A percentile compares a stretch with the other conserved stretches of the same genome.
These are phyloP conservation scores for Bullera alba DNA, from an alignment of 768 basidiomycete species.

Conservation along the genomic window DNA sequence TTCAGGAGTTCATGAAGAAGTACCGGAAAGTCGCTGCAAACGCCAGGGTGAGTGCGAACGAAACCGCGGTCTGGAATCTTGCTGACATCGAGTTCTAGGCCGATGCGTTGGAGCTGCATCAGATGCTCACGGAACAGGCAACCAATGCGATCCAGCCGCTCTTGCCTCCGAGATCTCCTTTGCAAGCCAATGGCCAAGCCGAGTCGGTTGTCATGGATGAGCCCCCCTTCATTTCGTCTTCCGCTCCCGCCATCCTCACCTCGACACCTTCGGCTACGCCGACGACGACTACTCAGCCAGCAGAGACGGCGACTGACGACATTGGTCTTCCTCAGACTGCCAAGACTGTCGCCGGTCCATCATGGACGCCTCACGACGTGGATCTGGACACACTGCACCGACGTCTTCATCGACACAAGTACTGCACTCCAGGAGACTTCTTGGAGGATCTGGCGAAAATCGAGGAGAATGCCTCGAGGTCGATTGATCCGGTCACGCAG, in stretches of 20 bases:
- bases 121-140: constrained; percentile 11
- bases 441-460: constrained; percentile 55
- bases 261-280: no score
- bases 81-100: constrained; percentile 7
- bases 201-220: background rate
- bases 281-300: no score
- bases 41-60: constrained; percentile 56
- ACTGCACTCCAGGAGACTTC: constrained; percentile 82
- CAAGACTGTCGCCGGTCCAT: constrained; percentile 21
- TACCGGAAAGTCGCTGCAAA: constrained; percentile 82
- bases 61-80: background rate
- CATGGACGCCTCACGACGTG: constrained; percentile 58
- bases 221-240: background rate
- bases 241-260: constrained; percentile 1
- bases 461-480: constrained; percentile 55
- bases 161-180: no score
- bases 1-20: constrained; percentile 83
- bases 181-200: no score
- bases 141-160: background rate
- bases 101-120: constrained; percentile 6
- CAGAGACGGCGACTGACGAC: background rate
- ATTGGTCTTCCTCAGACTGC: constrained; percentile 18
- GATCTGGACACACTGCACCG: constrained; percentile 86
- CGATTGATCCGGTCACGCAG: constrained; percentile 66
- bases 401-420: constrained; percentile 73